Percentiles rank a stretch among this genome's conserved stretches.
Evolutionary conservation across 1,139 yeast species (phyloP).

Genomic region (Protomyces lactucae-debilis): DNA sequence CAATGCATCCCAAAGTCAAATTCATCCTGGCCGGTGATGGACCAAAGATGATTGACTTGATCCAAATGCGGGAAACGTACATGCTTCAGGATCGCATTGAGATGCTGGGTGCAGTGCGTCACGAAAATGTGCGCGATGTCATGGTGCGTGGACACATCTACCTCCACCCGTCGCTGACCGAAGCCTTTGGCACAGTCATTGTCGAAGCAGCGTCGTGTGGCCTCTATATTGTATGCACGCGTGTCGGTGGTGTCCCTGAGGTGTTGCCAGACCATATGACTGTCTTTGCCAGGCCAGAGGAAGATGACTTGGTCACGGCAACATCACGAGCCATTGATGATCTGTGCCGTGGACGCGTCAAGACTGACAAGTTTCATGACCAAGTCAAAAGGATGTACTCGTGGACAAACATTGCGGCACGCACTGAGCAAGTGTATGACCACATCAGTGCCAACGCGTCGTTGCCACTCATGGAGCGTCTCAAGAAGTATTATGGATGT

Average conservation of each 20-base stretch:
- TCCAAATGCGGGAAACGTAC: conserved; percentile 87
- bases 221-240: conserved; percentile 84
- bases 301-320: conserved; percentile 45
- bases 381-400: conserved; percentile 80
- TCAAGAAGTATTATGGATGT: conserved; percentile 62
- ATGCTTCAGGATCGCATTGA: conserved; percentile 83
- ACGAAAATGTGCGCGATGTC: conserved; percentile 83
- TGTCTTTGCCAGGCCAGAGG: conserved; percentile 81
- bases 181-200: conserved; percentile 94
- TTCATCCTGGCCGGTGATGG: conserved; percentile 96
- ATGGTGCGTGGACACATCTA: conserved; percentile 94
- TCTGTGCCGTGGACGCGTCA: conserved; percentile 46
- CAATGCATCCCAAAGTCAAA: conserved; percentile 56
- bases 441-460: conserved; percentile 48
- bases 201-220: conserved; percentile 99
- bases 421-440: conserved; percentile 80
- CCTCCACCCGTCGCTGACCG: conserved; percentile 88
- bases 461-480: conserved; percentile 50
- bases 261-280: conserved; percentile 93
- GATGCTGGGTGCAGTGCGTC: conserved; percentile 79
- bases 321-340: conserved; percentile 32
- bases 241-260: conserved; percentile 97
- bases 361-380: conserved; percentile 70
- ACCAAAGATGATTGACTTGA: conserved; percentile 86
- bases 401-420: conserved; percentile 81